Evolutionary conservation across 2,329 filamentous ascomycete species (phyloP).

Genomic region (Colletotrichum destructivum): DNA sequence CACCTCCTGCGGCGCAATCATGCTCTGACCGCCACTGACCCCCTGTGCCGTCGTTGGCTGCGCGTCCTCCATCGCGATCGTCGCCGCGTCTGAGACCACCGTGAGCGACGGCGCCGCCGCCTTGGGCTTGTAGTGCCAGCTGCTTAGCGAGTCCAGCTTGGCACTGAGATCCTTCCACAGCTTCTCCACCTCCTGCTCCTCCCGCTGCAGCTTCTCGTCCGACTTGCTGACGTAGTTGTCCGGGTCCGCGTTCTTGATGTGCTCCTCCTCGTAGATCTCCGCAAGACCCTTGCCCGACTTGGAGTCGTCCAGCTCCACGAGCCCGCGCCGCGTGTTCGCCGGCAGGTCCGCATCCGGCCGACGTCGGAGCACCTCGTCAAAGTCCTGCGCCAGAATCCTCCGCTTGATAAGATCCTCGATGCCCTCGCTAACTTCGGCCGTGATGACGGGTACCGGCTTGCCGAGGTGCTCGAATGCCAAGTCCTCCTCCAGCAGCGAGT

Average conservation of each 20-base stretch:
- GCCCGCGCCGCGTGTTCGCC: conserved; percentile 75
- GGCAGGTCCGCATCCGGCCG: conserved; percentile 81
- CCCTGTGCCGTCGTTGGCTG: conserved; percentile 87
- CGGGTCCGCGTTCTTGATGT: conserved; percentile 83
- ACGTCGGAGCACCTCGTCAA: conserved; percentile 90
- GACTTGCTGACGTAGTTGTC: conserved; percentile 84
- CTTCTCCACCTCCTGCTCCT: conserved; percentile 85
- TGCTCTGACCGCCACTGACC: conserved; percentile 76
- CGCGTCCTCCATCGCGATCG: conserved; percentile 94
- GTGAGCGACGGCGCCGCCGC: conserved; percentile 85
- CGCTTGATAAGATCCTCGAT: conserved; percentile 96
- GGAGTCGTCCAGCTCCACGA: conserved; percentile 86
- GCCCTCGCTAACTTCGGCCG: conserved; percentile 88
- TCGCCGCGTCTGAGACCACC: conserved; percentile 91
- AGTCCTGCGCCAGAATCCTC: conserved; percentile 89
- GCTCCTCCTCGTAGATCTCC: conserved; percentile 95
- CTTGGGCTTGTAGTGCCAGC: conserved; percentile 96
- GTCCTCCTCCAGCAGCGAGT: conserved; percentile 94
- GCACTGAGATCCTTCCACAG: conserved; percentile 87
- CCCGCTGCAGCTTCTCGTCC: conserved; percentile 85
- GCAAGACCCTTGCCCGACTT: conserved; percentile 91
- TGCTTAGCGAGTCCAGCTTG: conserved; percentile 90
- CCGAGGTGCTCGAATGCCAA: conserved; percentile 96
- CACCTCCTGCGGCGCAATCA: conserved; percentile 93
- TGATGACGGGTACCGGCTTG: conserved; percentile 95